phyloP scores from a whole-genome alignment of 2,329 filamentous ascomycete species.

The Didymella glomerata region DNA sequence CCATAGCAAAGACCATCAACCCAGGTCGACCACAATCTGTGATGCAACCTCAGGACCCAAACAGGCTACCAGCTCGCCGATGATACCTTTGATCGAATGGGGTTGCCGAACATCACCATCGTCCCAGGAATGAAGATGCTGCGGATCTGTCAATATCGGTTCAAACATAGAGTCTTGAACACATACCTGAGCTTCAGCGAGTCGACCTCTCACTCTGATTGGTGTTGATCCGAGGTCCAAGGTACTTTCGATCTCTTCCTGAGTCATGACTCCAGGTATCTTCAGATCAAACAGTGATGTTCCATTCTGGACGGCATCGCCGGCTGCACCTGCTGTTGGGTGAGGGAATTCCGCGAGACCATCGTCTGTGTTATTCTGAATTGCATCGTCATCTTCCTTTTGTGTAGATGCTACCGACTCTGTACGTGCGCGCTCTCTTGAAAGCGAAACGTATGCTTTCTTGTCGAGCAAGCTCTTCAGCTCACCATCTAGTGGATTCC shows the following conservation, averaged over 20 bases:
- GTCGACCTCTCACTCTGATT: slow-evolving; percentile 57
- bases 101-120: slow-evolving; percentile 60
- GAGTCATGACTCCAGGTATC: slow-evolving; percentile 72
- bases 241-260: slow-evolving; percentile 60
- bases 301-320: slow-evolving; percentile 45
- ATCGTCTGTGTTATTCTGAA: neutral
- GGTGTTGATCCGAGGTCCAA: slow-evolving; percentile 68
- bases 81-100: slow-evolving; percentile 65
- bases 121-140: slow-evolving; percentile 69
- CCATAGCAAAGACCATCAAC: slow-evolving; percentile 12
- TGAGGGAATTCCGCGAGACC: slow-evolving; percentile 35
- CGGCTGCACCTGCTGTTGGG: slow-evolving; percentile 41
- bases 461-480: slow-evolving; percentile 62
- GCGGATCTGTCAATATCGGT: slow-evolving; percentile 2
- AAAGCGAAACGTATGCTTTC: slow-evolving; percentile 63
- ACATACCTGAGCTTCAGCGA: slow-evolving; percentile 48
- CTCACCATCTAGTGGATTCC: slow-evolving; percentile 66
- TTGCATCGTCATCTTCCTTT: slow-evolving; percentile 1
- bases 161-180: slow-evolving; percentile 11
- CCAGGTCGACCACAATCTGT: slow-evolving; percentile 67
- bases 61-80: slow-evolving; percentile 73
- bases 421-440: slow-evolving; percentile 43
- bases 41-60: slow-evolving; percentile 68
- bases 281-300: slow-evolving; percentile 66
- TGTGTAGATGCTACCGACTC: slow-evolving; percentile 18